Evolutionary conservation across 2,329 filamentous ascomycete genomes (phyloP), one percentile per base, ranked within the genome.

Genomic region (Taxawa tesnikishii): DNA sequence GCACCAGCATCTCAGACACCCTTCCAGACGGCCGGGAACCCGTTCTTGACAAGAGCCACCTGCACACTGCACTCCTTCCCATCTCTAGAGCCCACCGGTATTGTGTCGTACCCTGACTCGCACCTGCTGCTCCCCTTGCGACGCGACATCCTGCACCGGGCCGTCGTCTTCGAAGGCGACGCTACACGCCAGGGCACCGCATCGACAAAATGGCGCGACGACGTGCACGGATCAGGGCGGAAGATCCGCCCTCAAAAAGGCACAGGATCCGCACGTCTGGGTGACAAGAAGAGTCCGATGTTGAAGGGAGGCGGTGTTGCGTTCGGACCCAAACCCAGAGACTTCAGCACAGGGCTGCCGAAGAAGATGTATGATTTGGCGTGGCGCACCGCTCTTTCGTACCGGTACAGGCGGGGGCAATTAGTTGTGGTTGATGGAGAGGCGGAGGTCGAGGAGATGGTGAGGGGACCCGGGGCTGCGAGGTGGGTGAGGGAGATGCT

Each of bases 291-390:
- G 58, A 84, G 76, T 28, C 90, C 90, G 3, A 72, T 92, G 55
- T 61, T 84, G 26, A 69, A 70, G 40, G 90, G 90, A 42, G 90
- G 90, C 58, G 88, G 85, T 58, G 88, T 92, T 46, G 67, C 76
- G 1, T 83, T 85, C 50, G 90, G 90, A n/a, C 90, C 90, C 16
- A 78, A 87, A 47, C 87, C 87, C 15, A 73, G 90, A 54, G 84
- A 96, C 61, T 98, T 98, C 53, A 73, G 74, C 38, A 92, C 87
- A 14, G 70, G 71, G 11, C 67, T 98, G 34, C 85, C 80, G 47
- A 70, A 71, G 52, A 96, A 96, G 64, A 74, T 94, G 29, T 98
- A 98, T 63, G 87, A 96, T 59, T 69, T 92, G 47, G 90, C 90
- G 7, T 96, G 84, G 83, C 75, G 90, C 52, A 96, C 82, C 26